A percentile compares a stretch with the other conserved stretches of the same genome.
Evolutionary conservation across 495 filamentous ascomycete genomes (phyloP).

Genomic region (Jackrogersella minutella): DNA sequence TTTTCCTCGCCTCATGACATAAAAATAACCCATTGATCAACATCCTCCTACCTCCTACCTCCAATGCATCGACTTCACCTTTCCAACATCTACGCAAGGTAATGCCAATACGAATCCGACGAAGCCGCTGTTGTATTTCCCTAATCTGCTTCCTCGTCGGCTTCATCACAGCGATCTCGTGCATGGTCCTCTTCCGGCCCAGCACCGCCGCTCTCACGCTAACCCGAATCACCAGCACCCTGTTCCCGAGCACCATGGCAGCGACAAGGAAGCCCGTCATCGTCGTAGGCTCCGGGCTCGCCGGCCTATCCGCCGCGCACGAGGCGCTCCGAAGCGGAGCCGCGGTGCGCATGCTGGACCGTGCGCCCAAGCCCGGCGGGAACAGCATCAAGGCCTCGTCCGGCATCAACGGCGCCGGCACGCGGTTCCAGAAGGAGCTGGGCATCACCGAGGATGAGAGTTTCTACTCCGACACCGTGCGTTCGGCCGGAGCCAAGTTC

Average conservation of each 20-base stretch:
- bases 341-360: constrained; percentile 61
- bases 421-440: constrained; percentile 54
- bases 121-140: constrained; percentile 32
- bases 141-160: constrained; percentile 36
- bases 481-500: constrained; percentile 53
- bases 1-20: constrained; percentile 3
- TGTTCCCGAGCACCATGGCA: constrained; percentile 13
- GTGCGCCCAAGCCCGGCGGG: constrained; percentile 63
- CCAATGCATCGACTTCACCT: not conserved
- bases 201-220: constrained; percentile 1
- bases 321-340: constrained; percentile 56
- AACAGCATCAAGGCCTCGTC: constrained; percentile 71
- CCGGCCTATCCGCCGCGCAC: constrained; percentile 59
- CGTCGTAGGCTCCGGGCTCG: constrained; percentile 61
- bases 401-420: constrained; percentile 67
- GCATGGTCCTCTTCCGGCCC: constrained; percentile 36
- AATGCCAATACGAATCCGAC: constrained; percentile 27
- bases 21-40: constrained; percentile 9
- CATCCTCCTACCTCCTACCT: not conserved
- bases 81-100: too few species aligned
- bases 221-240: constrained; percentile 1
- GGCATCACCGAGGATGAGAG: constrained; percentile 39
- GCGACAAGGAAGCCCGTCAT: constrained; percentile 47
- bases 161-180: constrained; percentile 35
- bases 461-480: constrained; percentile 63